Evolutionary conservation across 2,329 filamentous ascomycete species (phyloP).

Genomic region (Penicillium sp.): DNA sequence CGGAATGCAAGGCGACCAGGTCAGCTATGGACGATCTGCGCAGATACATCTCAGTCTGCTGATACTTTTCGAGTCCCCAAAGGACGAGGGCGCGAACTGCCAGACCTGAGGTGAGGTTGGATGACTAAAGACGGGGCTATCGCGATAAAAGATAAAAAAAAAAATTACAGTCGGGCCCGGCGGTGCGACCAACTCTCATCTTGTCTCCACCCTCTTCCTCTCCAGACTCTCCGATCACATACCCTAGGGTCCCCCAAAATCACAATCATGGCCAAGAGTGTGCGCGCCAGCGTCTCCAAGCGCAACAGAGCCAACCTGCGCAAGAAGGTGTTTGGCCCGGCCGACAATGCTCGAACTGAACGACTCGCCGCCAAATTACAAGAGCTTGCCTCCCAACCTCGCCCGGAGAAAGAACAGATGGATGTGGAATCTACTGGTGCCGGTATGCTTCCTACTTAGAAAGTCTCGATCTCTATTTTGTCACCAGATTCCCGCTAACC

Average conservation of each 20-base stretch:
- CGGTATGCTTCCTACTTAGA: slow-evolving; percentile 26
- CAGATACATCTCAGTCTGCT: slow-evolving; percentile 35
- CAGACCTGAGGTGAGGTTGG: slow-evolving; percentile 15
- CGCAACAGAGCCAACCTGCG: slow-evolving; percentile 82
- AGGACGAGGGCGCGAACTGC: background rate
- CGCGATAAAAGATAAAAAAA: slow-evolving; percentile 21
- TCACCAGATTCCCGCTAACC: too few relatives aligned
- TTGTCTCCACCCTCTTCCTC: slow-evolving; percentile 4
- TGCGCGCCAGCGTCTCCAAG: slow-evolving; percentile 78
- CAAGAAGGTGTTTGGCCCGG: slow-evolving; percentile 80
- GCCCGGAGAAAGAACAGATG: slow-evolving; percentile 56
- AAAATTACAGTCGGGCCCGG: background rate
- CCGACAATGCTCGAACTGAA: slow-evolving; percentile 76
- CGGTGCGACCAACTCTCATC: background rate
- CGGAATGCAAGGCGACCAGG: slow-evolving; percentile 26
- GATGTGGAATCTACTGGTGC: slow-evolving; percentile 26
- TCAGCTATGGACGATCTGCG: slow-evolving; percentile 22
- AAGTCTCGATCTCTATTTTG: background rate
- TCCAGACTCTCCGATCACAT: background rate
- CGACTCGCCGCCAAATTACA: slow-evolving; percentile 84
- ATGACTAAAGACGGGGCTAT: slow-evolving; percentile 40
- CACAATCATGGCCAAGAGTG: slow-evolving; percentile 81
- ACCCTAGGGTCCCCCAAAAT: background rate
- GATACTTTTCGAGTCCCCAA: background rate
- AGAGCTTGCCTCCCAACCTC: slow-evolving; percentile 77